Conservation (phyloP, 257 asterid genomes). For the Ehretia macrophylla region DNA sequence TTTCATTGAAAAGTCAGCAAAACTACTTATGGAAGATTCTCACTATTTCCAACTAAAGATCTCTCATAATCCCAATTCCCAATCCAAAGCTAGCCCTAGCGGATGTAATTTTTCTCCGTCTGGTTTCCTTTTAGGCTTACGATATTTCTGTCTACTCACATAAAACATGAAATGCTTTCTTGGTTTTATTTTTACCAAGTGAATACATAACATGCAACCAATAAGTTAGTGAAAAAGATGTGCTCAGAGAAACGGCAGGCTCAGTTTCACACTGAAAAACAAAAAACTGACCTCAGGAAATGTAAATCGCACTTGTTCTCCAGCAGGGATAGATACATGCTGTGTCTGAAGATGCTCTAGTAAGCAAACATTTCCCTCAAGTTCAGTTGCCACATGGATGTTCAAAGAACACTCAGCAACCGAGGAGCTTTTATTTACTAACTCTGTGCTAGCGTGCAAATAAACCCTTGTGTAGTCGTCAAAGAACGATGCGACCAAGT, state of each 20-base stretch:
- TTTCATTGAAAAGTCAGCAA: too few relatives aligned
- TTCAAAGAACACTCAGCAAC: conserved; percentile 70
- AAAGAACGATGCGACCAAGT: conserved; percentile 80
- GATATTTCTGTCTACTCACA: too few relatives aligned
- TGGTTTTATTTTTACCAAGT: too few relatives aligned
- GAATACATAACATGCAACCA: neutral
- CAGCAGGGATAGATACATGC: conserved; percentile 57
- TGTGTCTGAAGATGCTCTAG: conserved; percentile 75
- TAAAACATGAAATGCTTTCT: too few relatives aligned
- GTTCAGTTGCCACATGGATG: conserved; percentile 83
- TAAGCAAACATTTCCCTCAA: conserved; percentile 50
- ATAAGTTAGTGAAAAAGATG: neutral
- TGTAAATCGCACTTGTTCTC: conserved; percentile 52
- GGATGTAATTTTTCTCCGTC: too few relatives aligned
- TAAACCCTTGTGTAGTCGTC: conserved; percentile 62
- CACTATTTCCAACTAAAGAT: too few relatives aligned
- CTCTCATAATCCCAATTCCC: too few relatives aligned
- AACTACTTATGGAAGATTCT: too few relatives aligned
- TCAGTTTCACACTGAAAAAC: conserved; percentile 10
- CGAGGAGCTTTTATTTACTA: conserved; percentile 59
- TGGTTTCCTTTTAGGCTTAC: too few relatives aligned
- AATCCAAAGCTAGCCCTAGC: too few relatives aligned
- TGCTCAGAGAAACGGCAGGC: neutral
- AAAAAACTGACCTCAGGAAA: conserved; percentile 72
- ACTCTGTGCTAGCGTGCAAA: conserved; percentile 69